Base-by-base conservation (phyloP, 2,329 filamentous ascomycete genomes). In the Ambrosiella xylebori region DNA sequence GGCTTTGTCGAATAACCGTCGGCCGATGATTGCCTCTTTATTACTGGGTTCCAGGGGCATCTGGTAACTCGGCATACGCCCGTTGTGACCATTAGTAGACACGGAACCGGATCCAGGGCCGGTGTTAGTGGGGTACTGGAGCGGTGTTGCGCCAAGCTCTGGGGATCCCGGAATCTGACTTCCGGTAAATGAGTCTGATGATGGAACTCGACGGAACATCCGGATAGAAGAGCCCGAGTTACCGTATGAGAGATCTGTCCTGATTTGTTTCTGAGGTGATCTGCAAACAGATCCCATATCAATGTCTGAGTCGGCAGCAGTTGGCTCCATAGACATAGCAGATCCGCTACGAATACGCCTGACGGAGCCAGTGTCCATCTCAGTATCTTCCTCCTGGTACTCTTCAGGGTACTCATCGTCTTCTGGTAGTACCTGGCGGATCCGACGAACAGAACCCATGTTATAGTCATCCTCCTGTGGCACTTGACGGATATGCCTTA, bases 151-250 rank as follows among this genome's bases (percentile, higher is more conserved):
- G 12, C 13, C 19, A 17, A 54, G 39, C 37, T 73, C 71, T 4
- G 71, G 70, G 1, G 71, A 70, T 40, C 35, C 56, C 7, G 51
- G 37, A 12, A 41, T 49, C 19, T 60, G 59, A 15, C 52, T 52
- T 7, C 15, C 44, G 12, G n/a, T 27, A 5, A 69, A 73, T 19
- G 75, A 81, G 64, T 76, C 74, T 64, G 88, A 86, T 0, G 90
- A 93, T 0, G 78, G 77, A 0, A 95, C 88, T 27, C 91, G 82
- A 62, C 88, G 86, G 74, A 96, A 97, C 56, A 95, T 84, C 57
- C 90, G 84, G 63, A 95, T 88, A 13, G 90, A 95, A 0, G 91
- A 96, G 1, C 87, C 88, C 7, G 84, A 86, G 69, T 97, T 97
- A 56, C 91, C 93, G 70, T 94, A 97, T 5, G 85, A 94, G 75